phyloP scores from a whole-genome alignment of 306 rosid genomes.

The Hippophae rhamnoides region DNA sequence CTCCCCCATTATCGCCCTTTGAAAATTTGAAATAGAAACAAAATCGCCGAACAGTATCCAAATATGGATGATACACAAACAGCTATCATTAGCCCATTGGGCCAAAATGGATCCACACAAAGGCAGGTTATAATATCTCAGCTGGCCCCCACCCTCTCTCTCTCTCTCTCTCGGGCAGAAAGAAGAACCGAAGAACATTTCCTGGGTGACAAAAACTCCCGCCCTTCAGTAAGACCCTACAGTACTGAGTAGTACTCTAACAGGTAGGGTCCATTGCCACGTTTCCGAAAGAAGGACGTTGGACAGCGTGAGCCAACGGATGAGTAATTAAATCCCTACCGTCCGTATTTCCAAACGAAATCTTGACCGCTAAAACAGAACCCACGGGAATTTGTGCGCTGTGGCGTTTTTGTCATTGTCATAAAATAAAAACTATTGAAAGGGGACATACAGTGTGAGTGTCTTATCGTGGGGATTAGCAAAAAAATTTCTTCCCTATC shows the following conservation, averaged over 20 bases:
- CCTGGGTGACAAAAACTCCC: slow-evolving; percentile 72
- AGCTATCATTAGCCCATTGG: neutral
- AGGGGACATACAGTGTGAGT: neutral
- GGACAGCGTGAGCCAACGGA: slow-evolving; percentile 36
- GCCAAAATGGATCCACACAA: no score
- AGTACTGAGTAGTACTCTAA: slow-evolving; percentile 2
- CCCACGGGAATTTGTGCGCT: slow-evolving; percentile 39
- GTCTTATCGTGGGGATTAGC: slow-evolving; percentile 1
- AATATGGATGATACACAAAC: neutral
- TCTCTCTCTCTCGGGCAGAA: neutral
- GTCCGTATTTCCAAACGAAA: neutral
- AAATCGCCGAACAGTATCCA: neutral
- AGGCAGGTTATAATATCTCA: no score
- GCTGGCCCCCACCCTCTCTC: neutral
- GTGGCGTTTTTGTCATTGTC: slow-evolving; percentile 8
- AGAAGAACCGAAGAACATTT: slow-evolving; percentile 16
- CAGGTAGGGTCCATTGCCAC: slow-evolving; percentile 47
- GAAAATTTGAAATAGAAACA: neutral
- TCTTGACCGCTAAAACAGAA: slow-evolving; percentile 15
- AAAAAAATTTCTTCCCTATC: slow-evolving; percentile 10
- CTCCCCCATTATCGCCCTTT: neutral
- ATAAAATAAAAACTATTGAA: no score
- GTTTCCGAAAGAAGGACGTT: slow-evolving; percentile 38
- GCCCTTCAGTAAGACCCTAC: slow-evolving; percentile 42
- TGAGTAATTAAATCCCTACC: slow-evolving; percentile 6